Base-by-base conservation (phyloP, 208 protist species). In the Zelonia costaricensis region DNA sequence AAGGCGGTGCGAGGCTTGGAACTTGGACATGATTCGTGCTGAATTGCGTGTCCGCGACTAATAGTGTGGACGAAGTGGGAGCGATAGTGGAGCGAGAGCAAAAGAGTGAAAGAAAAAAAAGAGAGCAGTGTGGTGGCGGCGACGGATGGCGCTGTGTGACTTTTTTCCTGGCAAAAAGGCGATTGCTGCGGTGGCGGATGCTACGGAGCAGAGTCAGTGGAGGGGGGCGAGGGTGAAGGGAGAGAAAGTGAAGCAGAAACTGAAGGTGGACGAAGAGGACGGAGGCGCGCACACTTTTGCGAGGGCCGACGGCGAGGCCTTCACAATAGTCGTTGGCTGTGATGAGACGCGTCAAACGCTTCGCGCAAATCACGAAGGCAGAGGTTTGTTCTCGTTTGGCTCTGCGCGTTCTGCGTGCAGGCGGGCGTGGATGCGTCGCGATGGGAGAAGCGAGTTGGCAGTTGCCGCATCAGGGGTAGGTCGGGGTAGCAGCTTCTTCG, bases 1-100 rank as follows among this genome's bases (percentile, higher is more conserved):
- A 4, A 88, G 62, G 35, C 85, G 80, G 10, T 68, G 51, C 5
- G 85, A 73, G 25, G 59, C 35, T 18, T 13, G 20, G 12, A 69
- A 51, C 53, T 70, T 78, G 1, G 67, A 60, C 63, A 78, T 79
- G 2, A 15, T 38, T 38, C 33, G n/a, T n/a, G n/a, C n/a, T n/a
- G n/a, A n/a, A n/a, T n/a, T 35, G 35, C 4, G 35, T 30, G 27
- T 15, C 16, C 7, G 4, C 30, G 16, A 40, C 8, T 1, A 18
- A 36, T 12, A 13, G 38, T 40, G 39, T 10, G 22, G n/a, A 28
- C 33, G 22, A 30, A 33, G 30, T 33, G 38, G 48, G 13, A 52
- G 39, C 20, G 38, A 46, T 16, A 27, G 48, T 23, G 23, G 18
- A 39, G 25, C 18, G 22, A 15, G 30, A 8, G 4, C 16, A 30